These are phyloP conservation scores for Tolypocladium ophioglossoides DNA, from an alignment of 2,329 filamentous ascomycete genomes.

Conservation along the genomic window DNA sequence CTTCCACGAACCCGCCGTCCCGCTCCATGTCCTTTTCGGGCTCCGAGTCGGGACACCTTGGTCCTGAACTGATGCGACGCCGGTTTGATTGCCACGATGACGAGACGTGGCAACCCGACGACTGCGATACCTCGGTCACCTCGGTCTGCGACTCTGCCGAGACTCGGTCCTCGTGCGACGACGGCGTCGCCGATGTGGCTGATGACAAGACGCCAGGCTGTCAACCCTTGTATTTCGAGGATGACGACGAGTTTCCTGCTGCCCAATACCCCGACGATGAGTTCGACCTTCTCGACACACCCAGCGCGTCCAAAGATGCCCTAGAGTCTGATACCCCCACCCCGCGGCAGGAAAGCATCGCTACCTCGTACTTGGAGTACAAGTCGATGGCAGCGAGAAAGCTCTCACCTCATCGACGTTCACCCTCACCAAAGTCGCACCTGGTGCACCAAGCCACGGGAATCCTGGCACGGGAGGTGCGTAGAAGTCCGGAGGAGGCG, in stretches of 20 bases:
- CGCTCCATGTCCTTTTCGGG: conserved; percentile 43
- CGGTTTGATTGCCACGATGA: conserved; percentile 26
- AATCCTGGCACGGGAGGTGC: conserved; percentile 16
- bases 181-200: conserved; percentile 17
- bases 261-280: conserved; percentile 29
- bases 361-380: conserved; percentile 26
- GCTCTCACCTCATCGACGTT: conserved; percentile 21
- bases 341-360: conserved; percentile 24
- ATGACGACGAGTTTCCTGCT: conserved; percentile 25
- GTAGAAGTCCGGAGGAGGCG: conserved; percentile 35
- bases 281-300: conserved; percentile 17
- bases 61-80: conserved; percentile 17
- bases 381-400: conserved; percentile 20
- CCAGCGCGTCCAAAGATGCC: conserved; percentile 18
- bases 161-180: conserved; percentile 22
- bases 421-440: conserved; percentile 24
- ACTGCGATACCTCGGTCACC: conserved; percentile 30
- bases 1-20: conserved; percentile 27
- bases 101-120: conserved; percentile 34
- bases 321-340: conserved; percentile 33
- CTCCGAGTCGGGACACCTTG: conserved; percentile 32
- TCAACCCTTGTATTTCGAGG: conserved; percentile 19
- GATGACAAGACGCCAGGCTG: conserved; percentile 18
- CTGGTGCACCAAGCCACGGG: conserved; percentile 16
- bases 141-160: conserved; percentile 37